These are phyloP conservation scores for Phoenix dactylifera DNA, from an alignment of 176 grass and related monocot species.

Conservation along the genomic window DNA sequence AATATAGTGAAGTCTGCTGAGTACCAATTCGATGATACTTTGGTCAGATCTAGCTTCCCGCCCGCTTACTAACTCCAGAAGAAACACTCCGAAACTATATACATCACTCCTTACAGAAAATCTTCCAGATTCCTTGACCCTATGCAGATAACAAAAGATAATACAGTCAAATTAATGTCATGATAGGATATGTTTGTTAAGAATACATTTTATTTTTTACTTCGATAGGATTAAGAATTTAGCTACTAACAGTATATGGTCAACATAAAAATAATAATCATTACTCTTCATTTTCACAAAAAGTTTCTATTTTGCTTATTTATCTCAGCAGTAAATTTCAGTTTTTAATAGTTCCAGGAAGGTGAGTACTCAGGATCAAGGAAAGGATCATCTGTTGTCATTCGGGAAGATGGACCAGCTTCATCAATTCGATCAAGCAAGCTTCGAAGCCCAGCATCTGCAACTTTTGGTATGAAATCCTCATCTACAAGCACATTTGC, in stretches of 20 bases:
- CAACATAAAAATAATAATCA: no score
- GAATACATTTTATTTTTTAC: no score
- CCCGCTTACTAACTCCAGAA: constrained; percentile 77
- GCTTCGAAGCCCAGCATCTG: not conserved
- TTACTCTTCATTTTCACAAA: no score
- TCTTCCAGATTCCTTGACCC: constrained; percentile 47
- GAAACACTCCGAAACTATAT: constrained; percentile 92
- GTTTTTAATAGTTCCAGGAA: not conserved
- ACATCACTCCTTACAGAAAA: constrained; percentile 73
- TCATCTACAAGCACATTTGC: constrained; percentile 86
- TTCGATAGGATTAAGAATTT: no score
- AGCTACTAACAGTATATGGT: no score
- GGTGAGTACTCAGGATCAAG: constrained; percentile 72
- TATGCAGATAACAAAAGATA: constrained; percentile 15
- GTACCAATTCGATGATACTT: constrained; percentile 69
- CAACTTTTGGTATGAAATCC: constrained; percentile 72
- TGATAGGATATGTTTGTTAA: no score
- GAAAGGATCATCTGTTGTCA: constrained; percentile 43
- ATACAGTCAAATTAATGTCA: no score
- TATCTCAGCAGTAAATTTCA: no score
- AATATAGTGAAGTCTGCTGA: not conserved
- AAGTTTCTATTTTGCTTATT: no score
- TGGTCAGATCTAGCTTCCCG: constrained; percentile 39
- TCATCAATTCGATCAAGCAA: constrained; percentile 55
- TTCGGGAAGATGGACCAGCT: constrained; percentile 32